Evolutionary conservation across 768 basidiomycete genomes (phyloP), one percentile per base, ranked within the genome.

Genomic region (Hericium coralloides): DNA sequence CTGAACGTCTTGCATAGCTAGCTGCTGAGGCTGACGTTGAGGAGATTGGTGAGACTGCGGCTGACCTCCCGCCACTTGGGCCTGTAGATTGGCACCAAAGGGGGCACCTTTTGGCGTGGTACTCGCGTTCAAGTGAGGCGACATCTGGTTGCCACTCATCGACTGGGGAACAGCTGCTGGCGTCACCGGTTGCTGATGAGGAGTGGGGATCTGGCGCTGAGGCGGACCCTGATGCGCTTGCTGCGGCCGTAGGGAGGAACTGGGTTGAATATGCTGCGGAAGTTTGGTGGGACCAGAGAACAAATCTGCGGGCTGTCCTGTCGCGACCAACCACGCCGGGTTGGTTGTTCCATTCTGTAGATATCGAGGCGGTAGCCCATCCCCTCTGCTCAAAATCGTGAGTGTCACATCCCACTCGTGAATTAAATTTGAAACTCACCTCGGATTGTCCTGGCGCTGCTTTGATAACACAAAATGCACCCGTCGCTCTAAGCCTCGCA

Each of bases 281-380:
- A 20, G 31, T 20, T 54, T 41, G 17, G 38, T 7, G 14, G 38
- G 38, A 25, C 53, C 41, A 2, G 48, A 14, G n/a, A 20, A 38
- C 12, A 55, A 45, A 22, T 55, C 14, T 36, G 55, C 45, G 10
- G 45, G 36, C 7, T 12, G 36, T 14, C 45, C 48, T 17, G 31
- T 49, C 25, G 45, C 55, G 12, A 54, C 25, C 10, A 55, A 18
- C 43, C 43, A 55, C 9, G 23, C 55, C 12, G 55, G 55, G 15
- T 55, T 55, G 22, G 55, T 48, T n/a, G 14, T 12, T 18, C 55
- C 55, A 22, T 55, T 49, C n/a, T 14, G 55, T n/a, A 55, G 31
- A 38, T 48, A 26, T 22, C 37, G 43, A n/a, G 25, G 55, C 9
- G 55, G 55, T 22, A 22, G 26, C 12, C 17, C 17, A 38, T n/a